Evolutionary conservation across 2,329 filamentous ascomycete genomes (phyloP), one percentile per base, ranked within the genome.

Genomic region (Cryphonectria carpinicola): DNA sequence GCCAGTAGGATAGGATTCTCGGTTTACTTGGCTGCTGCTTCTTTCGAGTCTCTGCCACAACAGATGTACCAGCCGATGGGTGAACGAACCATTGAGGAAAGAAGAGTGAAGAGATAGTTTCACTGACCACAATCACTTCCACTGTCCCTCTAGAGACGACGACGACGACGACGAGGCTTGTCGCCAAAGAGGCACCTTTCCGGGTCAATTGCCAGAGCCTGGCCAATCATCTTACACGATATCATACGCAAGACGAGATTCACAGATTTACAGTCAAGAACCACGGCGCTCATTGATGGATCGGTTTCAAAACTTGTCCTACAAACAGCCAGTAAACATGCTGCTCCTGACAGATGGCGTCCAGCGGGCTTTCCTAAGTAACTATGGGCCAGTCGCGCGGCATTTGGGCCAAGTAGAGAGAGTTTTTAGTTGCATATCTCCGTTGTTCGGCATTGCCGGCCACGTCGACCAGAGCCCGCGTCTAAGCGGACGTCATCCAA

Each of bases 141-240:
- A 7, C 6, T 49, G 19, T 22, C 19, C 19, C 17, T 49, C 43
- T 49, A 8, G 46, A 1, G 2, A 4, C 6, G 46, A 39, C 1
- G 10, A 49, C 19, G 43, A 39, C 11, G 37, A 49, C 19, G 43
- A n/a, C 7, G 46, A 49, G 46, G 22, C 8, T 7, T 49, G 22
- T 49, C 46, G 22, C 22, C 10, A 1, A 19, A 49, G 43, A 22
- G 3, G 46, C 7, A 32, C 13, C 54, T 28, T 19, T 35, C 5
- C 13, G 25, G 5, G 4, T 41, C 22, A 13, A n/a, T 6, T 10
- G 3, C 56, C 8, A n/a, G 17, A 28, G 41, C 58, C 25, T 35
- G 28, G 17, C 71, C 71, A 72, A 72, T 72, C 65, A 67, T 72
- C 71, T 72, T 72, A 72, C 68, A 72, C 65, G 68, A 41, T n/a